These are phyloP conservation scores for Antarctomyces pellizariae DNA, from an alignment of 495 filamentous ascomycete species.

Conservation along the genomic window DNA sequence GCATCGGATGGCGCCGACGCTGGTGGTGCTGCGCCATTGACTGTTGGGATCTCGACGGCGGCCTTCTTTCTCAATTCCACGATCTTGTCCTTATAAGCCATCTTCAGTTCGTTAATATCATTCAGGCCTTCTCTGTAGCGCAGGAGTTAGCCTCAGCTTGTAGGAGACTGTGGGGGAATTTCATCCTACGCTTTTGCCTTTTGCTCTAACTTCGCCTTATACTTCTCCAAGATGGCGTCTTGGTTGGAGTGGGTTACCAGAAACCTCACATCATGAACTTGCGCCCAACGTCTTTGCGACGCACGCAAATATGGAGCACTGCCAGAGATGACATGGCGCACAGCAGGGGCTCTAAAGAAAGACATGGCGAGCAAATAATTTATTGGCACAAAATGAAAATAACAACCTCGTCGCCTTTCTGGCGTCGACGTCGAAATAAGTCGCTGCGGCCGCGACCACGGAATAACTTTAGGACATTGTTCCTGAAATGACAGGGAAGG, in stretches of 20 bases:
- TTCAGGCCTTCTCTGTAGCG: slow-evolving; percentile 44
- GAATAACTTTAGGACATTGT: too few relatives aligned
- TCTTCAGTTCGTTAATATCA: slow-evolving; percentile 52
- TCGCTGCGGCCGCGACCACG: too few relatives aligned
- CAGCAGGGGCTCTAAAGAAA: slow-evolving; percentile 9
- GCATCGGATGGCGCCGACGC: slow-evolving; percentile 15
- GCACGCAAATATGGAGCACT: slow-evolving; percentile 11
- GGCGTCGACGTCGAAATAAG: too few relatives aligned
- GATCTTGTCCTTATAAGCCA: slow-evolving; percentile 69
- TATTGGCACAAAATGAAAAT: too few relatives aligned
- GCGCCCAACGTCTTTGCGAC: slow-evolving; percentile 64
- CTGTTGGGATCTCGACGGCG: slow-evolving; percentile 12
- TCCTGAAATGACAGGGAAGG: slow-evolving; percentile 2
- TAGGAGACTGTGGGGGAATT: background rate
- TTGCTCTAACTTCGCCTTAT: slow-evolving; percentile 58
- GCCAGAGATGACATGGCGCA: slow-evolving; percentile 12
- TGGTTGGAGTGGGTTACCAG: slow-evolving; percentile 39
- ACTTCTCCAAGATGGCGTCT: slow-evolving; percentile 55
- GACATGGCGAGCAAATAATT: too few relatives aligned
- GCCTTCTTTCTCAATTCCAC: slow-evolving; percentile 18
- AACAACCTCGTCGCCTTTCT: too few relatives aligned
- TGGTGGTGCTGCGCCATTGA: slow-evolving; percentile 4
- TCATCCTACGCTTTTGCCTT: slow-evolving; percentile 51
- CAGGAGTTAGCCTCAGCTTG: too few relatives aligned
- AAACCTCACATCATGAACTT: slow-evolving; percentile 80